Percentiles rank a stretch among this genome's conserved stretches.
These are phyloP conservation scores for Colletotrichum cuscutae DNA, from an alignment of 2,329 filamentous ascomycete species.

Conservation along the genomic window DNA sequence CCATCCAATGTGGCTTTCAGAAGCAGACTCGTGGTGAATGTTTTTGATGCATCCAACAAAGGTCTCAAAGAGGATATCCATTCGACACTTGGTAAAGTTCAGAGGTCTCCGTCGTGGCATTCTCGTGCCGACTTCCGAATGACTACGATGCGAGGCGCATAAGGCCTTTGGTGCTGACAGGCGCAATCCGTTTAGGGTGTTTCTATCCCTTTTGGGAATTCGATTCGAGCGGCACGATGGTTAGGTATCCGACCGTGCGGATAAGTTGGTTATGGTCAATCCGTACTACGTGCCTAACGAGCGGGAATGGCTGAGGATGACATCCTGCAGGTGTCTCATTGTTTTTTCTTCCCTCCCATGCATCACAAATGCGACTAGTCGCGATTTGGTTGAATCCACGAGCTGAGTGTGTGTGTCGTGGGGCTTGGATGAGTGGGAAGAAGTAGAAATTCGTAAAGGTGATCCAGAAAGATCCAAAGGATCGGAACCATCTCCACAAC, in stretches of 20 bases:
- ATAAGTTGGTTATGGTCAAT: not conserved
- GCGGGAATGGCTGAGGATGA: not conserved
- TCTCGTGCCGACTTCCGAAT: conserved; percentile 20
- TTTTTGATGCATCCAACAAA: not conserved
- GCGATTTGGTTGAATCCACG: not conserved
- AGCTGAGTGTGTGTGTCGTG: not conserved
- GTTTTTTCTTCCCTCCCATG: not conserved
- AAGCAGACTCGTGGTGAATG: not conserved
- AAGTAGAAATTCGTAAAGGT: not conserved
- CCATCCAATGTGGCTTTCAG: not conserved
- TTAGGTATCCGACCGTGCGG: not conserved
- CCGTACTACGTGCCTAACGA: not conserved
- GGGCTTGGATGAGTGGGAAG: not conserved
- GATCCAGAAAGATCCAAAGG: not conserved
- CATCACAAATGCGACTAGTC: not conserved
- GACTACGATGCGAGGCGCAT: not conserved
- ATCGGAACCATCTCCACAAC: not conserved
- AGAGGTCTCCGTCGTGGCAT: not conserved
- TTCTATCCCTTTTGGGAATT: conserved; percentile 33
- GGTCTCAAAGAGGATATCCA: not conserved
- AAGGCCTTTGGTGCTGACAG: not conserved
- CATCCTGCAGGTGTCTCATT: not conserved
- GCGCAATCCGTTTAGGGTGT: conserved; percentile 1
- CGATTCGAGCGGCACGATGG: conserved; percentile 38
- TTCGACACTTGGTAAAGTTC: not conserved